phyloP scores from a whole-genome alignment of 2,329 filamentous ascomycete genomes.

The Paracorniculantispora psalliotae region DNA sequence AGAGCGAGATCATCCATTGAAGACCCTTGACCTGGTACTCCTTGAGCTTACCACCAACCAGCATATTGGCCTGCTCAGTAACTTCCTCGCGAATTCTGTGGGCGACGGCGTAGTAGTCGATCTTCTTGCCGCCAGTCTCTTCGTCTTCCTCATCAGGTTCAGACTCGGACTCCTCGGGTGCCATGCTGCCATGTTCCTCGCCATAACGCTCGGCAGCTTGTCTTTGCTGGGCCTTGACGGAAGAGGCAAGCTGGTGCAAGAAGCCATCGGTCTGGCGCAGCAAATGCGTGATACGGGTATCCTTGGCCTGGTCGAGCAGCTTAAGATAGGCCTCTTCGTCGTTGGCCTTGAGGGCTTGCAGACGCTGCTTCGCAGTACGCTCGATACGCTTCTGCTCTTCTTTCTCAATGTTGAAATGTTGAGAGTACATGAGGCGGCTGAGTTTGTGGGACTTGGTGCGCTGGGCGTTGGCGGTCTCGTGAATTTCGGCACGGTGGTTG shows the following conservation, averaged over 20 bases:
- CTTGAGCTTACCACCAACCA: slow-evolving; percentile 89
- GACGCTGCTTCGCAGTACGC: slow-evolving; percentile 97
- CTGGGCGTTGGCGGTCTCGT: slow-evolving; percentile 60
- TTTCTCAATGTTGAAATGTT: slow-evolving; percentile 96
- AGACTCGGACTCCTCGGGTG: slow-evolving; percentile 58
- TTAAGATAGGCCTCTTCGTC: slow-evolving; percentile 99
- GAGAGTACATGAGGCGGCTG: slow-evolving; percentile 79
- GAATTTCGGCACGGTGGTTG: slow-evolving; percentile 74
- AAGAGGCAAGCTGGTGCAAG: slow-evolving; percentile 89
- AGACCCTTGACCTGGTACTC: slow-evolving; percentile 98
- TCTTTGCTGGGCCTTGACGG: slow-evolving; percentile 90
- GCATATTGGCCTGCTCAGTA: slow-evolving; percentile 71
- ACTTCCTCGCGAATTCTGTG: slow-evolving; percentile 95
- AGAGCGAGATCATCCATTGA: slow-evolving; percentile 99
- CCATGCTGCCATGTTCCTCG: slow-evolving; percentile 46
- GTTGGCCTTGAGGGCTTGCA: slow-evolving; percentile 96
- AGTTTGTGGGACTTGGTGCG: slow-evolving; percentile 77
- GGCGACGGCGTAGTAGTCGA: slow-evolving; percentile 98
- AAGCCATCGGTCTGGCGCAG: slow-evolving; percentile 97
- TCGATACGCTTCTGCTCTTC: slow-evolving; percentile 99
- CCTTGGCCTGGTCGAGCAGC: slow-evolving; percentile 95
- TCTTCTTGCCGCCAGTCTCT: slow-evolving; percentile 67
- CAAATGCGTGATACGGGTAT: slow-evolving; percentile 96
- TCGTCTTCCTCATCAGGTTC: slow-evolving; percentile 65
- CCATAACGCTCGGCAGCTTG: slow-evolving; percentile 76